Evolutionary conservation across 768 basidiomycete species (phyloP).

Genomic region (Mycena latifolia): DNA sequence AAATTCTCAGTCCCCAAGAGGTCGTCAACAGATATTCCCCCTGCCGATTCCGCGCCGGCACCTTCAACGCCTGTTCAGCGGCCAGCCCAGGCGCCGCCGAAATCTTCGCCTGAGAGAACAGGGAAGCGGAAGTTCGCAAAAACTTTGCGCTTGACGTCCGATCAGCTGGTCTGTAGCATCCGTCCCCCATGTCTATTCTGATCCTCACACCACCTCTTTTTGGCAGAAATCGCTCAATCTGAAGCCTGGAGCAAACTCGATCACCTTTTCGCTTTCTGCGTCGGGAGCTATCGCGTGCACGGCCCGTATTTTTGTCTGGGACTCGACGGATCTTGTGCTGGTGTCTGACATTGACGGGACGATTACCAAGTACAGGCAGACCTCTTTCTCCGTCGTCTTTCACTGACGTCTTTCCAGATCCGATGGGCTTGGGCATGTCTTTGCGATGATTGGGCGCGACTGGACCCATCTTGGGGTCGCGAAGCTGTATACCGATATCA

Average conservation of each 20-base stretch:
- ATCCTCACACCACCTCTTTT: background rate
- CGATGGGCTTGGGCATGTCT: constrained; percentile 95
- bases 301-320: constrained; percentile 96
- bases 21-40: constrained; percentile 19
- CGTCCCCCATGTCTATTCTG: background rate
- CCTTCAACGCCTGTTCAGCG: constrained; percentile 60
- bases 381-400: background rate
- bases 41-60: constrained; percentile 54
- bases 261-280: constrained; percentile 93
- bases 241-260: constrained; percentile 88
- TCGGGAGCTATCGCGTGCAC: constrained; percentile 88
- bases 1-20: background rate
- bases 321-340: constrained; percentile 89
- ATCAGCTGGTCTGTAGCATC: constrained; percentile 80
- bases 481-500: constrained; percentile 96
- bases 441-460: constrained; percentile 97
- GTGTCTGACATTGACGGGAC: constrained; percentile 99
- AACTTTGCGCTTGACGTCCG: constrained; percentile 92
- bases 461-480: constrained; percentile 99
- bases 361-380: constrained; percentile 87
- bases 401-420: constrained; percentile 64
- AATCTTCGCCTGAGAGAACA: constrained; percentile 33
- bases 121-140: constrained; percentile 80
- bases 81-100: background rate
- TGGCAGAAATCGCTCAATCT: constrained; percentile 85